phyloP scores from a whole-genome alignment of 495 filamentous ascomycete species.

The Aspergillus incahuasiensis region DNA sequence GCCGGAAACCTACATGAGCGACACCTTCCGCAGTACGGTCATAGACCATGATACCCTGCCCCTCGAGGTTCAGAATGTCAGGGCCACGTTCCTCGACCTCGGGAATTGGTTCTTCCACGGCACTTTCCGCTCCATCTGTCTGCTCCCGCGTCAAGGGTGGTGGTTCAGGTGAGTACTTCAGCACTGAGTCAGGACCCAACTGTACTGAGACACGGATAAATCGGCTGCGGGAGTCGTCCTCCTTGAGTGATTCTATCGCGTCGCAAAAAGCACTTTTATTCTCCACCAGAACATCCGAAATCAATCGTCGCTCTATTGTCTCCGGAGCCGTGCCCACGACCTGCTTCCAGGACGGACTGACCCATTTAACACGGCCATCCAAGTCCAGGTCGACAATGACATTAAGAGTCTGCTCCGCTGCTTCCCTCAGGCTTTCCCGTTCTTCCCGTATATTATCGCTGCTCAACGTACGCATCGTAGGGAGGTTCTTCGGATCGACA shows the following conservation, averaged over 20 bases:
- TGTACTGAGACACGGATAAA: conserved; percentile 80
- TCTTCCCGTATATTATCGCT: conserved; percentile 70
- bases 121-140: conserved; percentile 18
- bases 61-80: conserved; percentile 74
- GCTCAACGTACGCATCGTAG: conserved; percentile 57
- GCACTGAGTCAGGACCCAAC: conserved; percentile 65
- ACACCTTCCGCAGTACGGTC: conserved; percentile 77
- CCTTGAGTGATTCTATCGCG: conserved; percentile 80
- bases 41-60: conserved; percentile 96
- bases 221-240: conserved; percentile 87
- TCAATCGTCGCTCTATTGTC: conserved; percentile 68
- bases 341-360: conserved; percentile 94
- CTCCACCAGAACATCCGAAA: conserved; percentile 75
- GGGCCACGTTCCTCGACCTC: conserved; percentile 43
- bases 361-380: conserved; percentile 86
- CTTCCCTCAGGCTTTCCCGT: conserved; percentile 87
- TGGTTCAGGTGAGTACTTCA: conserved; percentile 54
- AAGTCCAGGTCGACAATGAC: conserved; percentile 90
- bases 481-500: conserved; percentile 35
- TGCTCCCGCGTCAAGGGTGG: conserved; percentile 17
- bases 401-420: conserved; percentile 92
- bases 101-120: conserved; percentile 33
- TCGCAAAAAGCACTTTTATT: conserved; percentile 74
- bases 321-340: conserved; percentile 77
- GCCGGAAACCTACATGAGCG: conserved; percentile 62